Evolutionary conservation across 768 basidiomycete species (phyloP).

Genomic region (Suillus occidentalis): DNA sequence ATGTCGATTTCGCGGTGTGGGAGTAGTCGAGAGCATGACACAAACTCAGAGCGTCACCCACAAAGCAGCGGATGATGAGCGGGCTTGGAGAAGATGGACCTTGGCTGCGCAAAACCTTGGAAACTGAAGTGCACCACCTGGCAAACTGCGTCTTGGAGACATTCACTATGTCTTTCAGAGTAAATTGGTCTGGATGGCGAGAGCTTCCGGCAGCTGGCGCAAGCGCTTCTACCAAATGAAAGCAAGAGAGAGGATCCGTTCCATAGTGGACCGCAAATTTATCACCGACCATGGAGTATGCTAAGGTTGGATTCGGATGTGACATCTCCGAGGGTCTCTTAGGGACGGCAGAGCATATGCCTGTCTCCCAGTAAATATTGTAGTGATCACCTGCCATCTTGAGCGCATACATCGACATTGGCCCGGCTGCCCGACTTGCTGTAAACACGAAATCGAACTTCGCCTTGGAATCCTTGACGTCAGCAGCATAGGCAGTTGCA

Average conservation of each 20-base stretch:
- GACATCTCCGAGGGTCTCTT: slow-evolving; percentile 15
- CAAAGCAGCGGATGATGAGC: slow-evolving; percentile 30
- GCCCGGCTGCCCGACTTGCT: slow-evolving; percentile 30
- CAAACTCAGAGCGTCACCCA: slow-evolving; percentile 29
- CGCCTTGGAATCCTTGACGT: slow-evolving; percentile 17
- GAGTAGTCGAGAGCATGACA: slow-evolving; percentile 25
- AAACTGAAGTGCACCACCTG: slow-evolving; percentile 27
- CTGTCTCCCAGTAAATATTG: slow-evolving; percentile 25
- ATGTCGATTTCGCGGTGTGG: slow-evolving; percentile 6
- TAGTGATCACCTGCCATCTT: slow-evolving; percentile 20
- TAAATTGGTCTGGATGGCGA: background rate
- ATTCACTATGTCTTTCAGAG: background rate
- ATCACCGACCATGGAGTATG: slow-evolving; percentile 23
- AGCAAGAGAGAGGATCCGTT: slow-evolving; percentile 29
- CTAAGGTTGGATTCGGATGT: slow-evolving; percentile 31
- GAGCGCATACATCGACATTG: slow-evolving; percentile 17
- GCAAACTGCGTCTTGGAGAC: slow-evolving; percentile 24
- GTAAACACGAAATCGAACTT: background rate
- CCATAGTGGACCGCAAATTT: slow-evolving; percentile 31
- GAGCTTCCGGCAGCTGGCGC: slow-evolving; percentile 6
- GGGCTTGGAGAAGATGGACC: slow-evolving; percentile 5
- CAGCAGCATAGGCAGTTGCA: slow-evolving; percentile 19
- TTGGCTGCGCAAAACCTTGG: slow-evolving; percentile 10
- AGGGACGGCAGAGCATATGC: slow-evolving; percentile 26
- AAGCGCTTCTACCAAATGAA: slow-evolving; percentile 32